Base-by-base conservation (phyloP, 305 asterid species). In the Ilex paraguariensis region DNA sequence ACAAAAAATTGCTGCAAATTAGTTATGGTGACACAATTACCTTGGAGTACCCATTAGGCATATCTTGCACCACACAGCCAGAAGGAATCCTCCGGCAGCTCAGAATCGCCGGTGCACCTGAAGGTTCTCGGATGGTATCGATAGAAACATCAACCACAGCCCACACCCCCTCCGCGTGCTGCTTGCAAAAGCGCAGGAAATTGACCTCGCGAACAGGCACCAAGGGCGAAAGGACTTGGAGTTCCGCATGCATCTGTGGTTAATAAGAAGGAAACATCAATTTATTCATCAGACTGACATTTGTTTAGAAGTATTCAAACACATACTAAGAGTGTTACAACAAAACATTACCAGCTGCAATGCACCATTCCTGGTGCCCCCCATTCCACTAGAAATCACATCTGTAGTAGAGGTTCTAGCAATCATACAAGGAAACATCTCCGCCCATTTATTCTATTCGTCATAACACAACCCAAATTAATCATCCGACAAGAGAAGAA, bases 11-110 rank as follows among this genome's bases (percentile, higher is more conserved):
- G 59, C 63, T 36, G 42, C 42, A 36, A 36, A 36, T 36, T 36
- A 8, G 42, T 36, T 36, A 36, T 4, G 9, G 42, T 36, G 42
- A 8, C 9, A 8, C 9, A 8, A 36, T 46, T 80, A 91, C 98
- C 84, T 86, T 90, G 68, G 96, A 87, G 61, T 88, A 93, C 65
- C 97, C 96, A 76, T 93, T 93, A 45, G 96, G 95, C 97, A 93
- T 82, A 68, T 93, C 99, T 75, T 93, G 95, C 33, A 90, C 95
- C 11, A 93, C 78, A 59, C 96, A 93, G 45, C 99, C 99, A 21
- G 99, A 93, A 65, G 99, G 99, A 13, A 86, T 96, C 68, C 97
- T 81, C 78, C 97, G 81, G 71, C 84, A 73, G 56, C 28, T 75
- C 15, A 80, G 83, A 66, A 75, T 78, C 8, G 72, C 28, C 57